Evolutionary conservation across 352 stramenopile species (phyloP).

Genomic region (Pythium apleroticum): DNA sequence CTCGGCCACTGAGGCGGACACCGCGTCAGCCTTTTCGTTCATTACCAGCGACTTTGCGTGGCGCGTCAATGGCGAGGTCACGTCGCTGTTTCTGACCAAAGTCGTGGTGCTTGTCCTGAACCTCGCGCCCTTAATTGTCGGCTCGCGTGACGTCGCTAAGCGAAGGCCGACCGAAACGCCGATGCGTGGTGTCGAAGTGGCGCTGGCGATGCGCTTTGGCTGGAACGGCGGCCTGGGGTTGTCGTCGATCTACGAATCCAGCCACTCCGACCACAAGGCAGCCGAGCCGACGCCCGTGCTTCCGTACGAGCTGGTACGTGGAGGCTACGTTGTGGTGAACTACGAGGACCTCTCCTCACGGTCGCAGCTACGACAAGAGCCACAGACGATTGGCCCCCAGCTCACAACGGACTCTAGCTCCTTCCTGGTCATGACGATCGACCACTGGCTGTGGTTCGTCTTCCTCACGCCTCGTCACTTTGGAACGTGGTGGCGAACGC

Average conservation of each 20-base stretch:
- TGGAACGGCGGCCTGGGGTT: conserved; percentile 2
- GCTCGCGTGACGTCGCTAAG: conserved; percentile 3
- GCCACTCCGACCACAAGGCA: no score
- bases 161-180: neutral
- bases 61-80: conserved; percentile 29
- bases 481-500: neutral
- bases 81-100: conserved; percentile 27
- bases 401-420: no score
- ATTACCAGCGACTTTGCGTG: conserved; percentile 29
- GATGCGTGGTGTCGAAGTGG: neutral
- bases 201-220: neutral
- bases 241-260: neutral
- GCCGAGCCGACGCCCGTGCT: neutral
- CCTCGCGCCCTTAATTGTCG: conserved; percentile 24
- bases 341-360: neutral
- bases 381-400: no score
- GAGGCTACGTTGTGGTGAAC: neutral
- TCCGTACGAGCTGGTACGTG: conserved; percentile 1
- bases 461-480: neutral
- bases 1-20: conserved; percentile 29
- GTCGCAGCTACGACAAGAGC: neutral
- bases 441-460: conserved; percentile 4
- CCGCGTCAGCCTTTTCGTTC: conserved; percentile 19
- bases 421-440: neutral
- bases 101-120: conserved; percentile 29